Conservation (phyloP, 1,284 basidiomycete genomes). For the Boletus semigastroideus region DNA sequence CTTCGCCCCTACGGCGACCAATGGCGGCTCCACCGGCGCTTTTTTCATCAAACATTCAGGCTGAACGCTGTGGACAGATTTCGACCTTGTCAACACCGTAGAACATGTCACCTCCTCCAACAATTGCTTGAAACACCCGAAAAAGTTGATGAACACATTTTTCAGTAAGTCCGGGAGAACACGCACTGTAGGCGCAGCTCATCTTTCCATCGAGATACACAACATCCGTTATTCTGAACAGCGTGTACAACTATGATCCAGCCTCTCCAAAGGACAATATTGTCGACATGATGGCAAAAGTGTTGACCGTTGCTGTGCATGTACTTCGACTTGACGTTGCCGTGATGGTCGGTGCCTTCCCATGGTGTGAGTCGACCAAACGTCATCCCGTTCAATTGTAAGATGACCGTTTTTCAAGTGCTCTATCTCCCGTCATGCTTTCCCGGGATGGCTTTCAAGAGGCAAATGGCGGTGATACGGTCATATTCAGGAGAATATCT, state of each 20-base stretch:
- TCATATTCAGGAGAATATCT: constrained; percentile 2
- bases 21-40: neutral
- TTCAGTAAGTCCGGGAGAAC: neutral
- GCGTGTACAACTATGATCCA: constrained; percentile 12
- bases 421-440: constrained; percentile 12
- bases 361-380: neutral
- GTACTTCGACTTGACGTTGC: constrained; percentile 2
- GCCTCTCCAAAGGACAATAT: constrained; percentile 6
- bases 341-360: constrained; percentile 4
- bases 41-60: neutral
- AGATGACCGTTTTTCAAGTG: neutral
- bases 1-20: constrained; percentile 36
- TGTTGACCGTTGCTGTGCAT: neutral
- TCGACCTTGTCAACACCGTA: neutral
- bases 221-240: neutral
- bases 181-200: too few species aligned
- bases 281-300: neutral
- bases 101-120: neutral
- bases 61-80: neutral
- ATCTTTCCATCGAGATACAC: neutral
- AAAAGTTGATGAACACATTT: neutral
- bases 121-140: neutral
- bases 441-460: constrained; percentile 16
- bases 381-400: too few species aligned
- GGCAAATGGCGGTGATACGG: neutral